A percentile compares a stretch with the other conserved stretches of the same genome.
phyloP scores from a whole-genome alignment of 2,329 filamentous ascomycete species.

The Dactylonectria macrodidyma region DNA sequence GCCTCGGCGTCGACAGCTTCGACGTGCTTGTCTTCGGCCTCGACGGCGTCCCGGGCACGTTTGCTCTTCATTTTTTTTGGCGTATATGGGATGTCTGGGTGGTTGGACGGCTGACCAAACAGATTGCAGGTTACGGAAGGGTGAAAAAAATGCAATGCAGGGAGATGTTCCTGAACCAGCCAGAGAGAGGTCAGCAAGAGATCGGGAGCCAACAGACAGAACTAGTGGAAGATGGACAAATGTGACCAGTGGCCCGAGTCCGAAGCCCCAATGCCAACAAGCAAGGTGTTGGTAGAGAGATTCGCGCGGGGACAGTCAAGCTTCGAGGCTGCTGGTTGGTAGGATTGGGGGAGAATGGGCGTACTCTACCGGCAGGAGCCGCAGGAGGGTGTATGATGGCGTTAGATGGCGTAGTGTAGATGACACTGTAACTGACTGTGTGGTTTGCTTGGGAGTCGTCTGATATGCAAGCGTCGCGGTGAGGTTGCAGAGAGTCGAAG shows the following conservation, averaged over 20 bases:
- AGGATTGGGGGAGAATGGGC: not conserved
- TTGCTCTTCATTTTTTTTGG: slow-evolving; percentile 55
- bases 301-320: not conserved
- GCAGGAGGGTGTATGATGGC: not conserved
- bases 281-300: not conserved
- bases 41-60: slow-evolving; percentile 53
- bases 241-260: too few species aligned
- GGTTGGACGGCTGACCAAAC: slow-evolving; percentile 11
- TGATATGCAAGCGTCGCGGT: not conserved
- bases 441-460: not conserved
- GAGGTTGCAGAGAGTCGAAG: not conserved
- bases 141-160: slow-evolving; percentile 12
- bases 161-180: slow-evolving; percentile 2
- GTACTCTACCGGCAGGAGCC: not conserved
- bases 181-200: slow-evolving; percentile 2
- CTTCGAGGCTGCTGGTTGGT: not conserved
- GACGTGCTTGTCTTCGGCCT: slow-evolving; percentile 47
- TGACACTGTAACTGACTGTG: not conserved
- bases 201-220: not conserved
- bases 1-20: slow-evolving; percentile 41
- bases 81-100: slow-evolving; percentile 3
- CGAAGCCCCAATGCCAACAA: not conserved
- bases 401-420: slow-evolving; percentile 1
- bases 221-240: not conserved
- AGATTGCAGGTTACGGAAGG: slow-evolving; percentile 9